phyloP scores from a whole-genome alignment of 176 grass and related monocot species.

The Typha latifolia region DNA sequence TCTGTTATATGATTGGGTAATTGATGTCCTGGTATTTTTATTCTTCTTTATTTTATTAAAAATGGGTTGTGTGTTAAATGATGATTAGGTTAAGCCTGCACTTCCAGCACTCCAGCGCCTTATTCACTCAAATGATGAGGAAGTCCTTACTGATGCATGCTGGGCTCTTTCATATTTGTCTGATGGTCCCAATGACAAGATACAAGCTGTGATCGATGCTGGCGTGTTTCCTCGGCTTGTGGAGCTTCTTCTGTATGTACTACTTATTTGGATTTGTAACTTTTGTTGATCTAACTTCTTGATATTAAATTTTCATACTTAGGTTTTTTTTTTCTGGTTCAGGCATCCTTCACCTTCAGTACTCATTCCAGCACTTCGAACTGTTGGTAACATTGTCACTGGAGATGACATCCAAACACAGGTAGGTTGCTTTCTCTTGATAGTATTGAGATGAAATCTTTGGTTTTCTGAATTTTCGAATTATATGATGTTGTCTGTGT shows the following conservation, averaged over 20 bases:
- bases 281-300: background rate
- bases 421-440: constrained; percentile 13
- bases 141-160: constrained; percentile 97
- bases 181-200: constrained; percentile 98
- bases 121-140: constrained; percentile 92
- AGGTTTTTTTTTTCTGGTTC: background rate
- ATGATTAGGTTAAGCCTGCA: constrained; percentile 77
- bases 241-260: constrained; percentile 68
- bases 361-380: constrained; percentile 90
- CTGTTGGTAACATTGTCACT: constrained; percentile 98
- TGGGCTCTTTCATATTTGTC: constrained; percentile 97
- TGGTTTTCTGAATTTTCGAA: background rate
- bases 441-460: background rate
- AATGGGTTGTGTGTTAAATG: constrained; percentile 3
- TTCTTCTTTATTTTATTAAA: constrained; percentile 8
- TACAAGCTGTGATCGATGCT: constrained; percentile 90
- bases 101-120: constrained; percentile 77
- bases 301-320: background rate
- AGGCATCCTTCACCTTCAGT: constrained; percentile 95
- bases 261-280: background rate
- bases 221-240: constrained; percentile 87
- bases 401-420: constrained; percentile 92
- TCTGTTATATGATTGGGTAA: background rate
- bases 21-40: background rate
- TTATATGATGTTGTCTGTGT: background rate